Base-by-base conservation (phyloP, 345 rosid genomes). In the Viola odorata region DNA sequence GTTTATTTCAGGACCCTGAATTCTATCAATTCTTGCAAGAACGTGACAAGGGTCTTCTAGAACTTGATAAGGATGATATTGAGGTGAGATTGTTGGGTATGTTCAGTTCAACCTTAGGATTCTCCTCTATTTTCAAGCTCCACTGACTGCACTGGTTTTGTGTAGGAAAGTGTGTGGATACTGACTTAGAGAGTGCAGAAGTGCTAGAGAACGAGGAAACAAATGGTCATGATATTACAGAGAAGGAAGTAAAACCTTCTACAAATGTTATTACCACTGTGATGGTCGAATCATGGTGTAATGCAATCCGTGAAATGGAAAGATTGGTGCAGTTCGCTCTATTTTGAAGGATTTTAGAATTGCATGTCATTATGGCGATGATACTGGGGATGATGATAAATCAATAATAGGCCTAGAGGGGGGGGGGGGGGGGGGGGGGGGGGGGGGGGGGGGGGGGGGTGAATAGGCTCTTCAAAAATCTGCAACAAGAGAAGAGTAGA, bases 281-380 rank as follows among this genome's bases (percentile, higher is more conserved):
- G 0, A 84, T 90, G 97, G 88, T 94, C 57, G 86, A 88, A 44
- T 74, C 85, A 37, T 94, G 99, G 99, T 77, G 88, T 65, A 69
- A 74, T 17, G 67, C 86, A 57, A 84, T 85, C 62, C 68, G 45
- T 67, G 82, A 84, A 78, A 78, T 23, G 76, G 80, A 1, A 87
- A 80, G 73, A 61, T 90, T 65, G 81, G 95, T 60, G 85, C 80
- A 9, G 75, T 84, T 50, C 96, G 89, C 63, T 80, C 87, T 64
- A 83, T 94, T 56, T 58, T 88, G 85, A 83, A 81, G 77, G 99
- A 91, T 77, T 94, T 84, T 74, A 82, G 97, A 80, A 81, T 80
- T 60, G 97, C 99, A 8, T 90, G 96, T 68, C 99, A 94, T 73
- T 88, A 86, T 56, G 99, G 99, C 54, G 97, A 90, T 80, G 99